Evolutionary conservation across 192 early-diverging fungal species (phyloP).

Genomic region (Backusella tuberculispora): DNA sequence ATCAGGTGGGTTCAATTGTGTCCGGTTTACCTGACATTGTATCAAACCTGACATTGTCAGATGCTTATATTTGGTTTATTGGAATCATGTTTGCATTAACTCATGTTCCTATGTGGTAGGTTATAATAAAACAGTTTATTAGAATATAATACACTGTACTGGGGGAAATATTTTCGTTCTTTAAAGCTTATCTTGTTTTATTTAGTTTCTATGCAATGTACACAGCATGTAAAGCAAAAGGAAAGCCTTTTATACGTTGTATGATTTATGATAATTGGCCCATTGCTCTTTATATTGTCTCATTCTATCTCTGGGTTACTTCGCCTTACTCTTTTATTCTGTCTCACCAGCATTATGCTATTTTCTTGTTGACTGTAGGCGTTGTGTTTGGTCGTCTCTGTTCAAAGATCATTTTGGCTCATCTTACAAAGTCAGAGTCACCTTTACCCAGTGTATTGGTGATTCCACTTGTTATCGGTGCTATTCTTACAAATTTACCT

Average conservation of each 20-base stretch:
- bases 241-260: slow-evolving; percentile 59
- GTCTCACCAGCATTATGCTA: slow-evolving; percentile 65
- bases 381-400: slow-evolving; percentile 87
- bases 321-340: slow-evolving; percentile 72
- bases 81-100: slow-evolving; percentile 33
- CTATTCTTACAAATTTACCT: slow-evolving; percentile 68
- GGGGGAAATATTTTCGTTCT: neutral
- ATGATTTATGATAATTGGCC: slow-evolving; percentile 65
- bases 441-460: slow-evolving; percentile 82
- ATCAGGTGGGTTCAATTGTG: neutral
- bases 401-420: slow-evolving; percentile 89
- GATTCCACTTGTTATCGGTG: slow-evolving; percentile 77
- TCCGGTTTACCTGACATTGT: neutral
- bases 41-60: neutral
- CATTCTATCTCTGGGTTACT: slow-evolving; percentile 71
- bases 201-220: slow-evolving; percentile 43
- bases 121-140: neutral
- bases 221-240: slow-evolving; percentile 51
- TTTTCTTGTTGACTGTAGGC: slow-evolving; percentile 74
- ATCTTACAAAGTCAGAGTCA: slow-evolving; percentile 82
- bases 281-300: slow-evolving; percentile 60
- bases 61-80: slow-evolving; percentile 33
- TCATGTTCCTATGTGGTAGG: slow-evolving; percentile 44
- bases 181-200: neutral
- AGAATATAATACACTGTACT: too few relatives aligned